Percentiles rank a stretch among this genome's conserved stretches.
These are phyloP conservation scores for Thalia dealbata DNA, from an alignment of 176 grass and related monocot species.

Conservation along the genomic window DNA sequence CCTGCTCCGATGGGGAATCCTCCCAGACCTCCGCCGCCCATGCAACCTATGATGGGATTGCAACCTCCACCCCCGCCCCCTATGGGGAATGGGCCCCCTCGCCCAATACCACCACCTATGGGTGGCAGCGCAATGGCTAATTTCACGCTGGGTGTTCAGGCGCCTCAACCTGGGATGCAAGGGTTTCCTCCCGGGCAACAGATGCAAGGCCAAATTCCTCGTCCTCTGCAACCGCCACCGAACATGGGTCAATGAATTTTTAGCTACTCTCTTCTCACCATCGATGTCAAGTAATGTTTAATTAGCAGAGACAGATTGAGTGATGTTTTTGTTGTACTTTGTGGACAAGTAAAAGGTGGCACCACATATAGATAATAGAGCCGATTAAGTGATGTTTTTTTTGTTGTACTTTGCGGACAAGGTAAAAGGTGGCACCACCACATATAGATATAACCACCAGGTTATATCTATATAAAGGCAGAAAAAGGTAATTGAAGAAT, in stretches of 20 bases:
- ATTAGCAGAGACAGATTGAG: no score
- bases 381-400: no score
- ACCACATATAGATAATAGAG: no score
- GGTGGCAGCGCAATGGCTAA: constrained; percentile 40
- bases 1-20: constrained; percentile 34
- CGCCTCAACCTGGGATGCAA: constrained; percentile 41
- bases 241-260: constrained; percentile 8
- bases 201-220: constrained; percentile 17
- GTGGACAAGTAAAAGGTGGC: no score
- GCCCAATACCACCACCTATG: constrained; percentile 61
- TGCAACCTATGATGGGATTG: constrained; percentile 12
- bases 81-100: constrained; percentile 52
- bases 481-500: no score
- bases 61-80: constrained; percentile 62
- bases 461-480: no score
- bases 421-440: no score
- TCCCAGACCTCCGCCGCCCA: constrained; percentile 56
- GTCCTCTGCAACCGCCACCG: neutral
- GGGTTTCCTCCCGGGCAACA: constrained; percentile 55
- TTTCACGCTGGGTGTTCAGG: constrained; percentile 43
- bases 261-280: neutral
- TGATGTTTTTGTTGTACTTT: no score
- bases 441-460: no score
- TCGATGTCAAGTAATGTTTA: neutral
- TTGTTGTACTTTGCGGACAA: no score